Percentiles rank a stretch among this genome's conserved stretches.
These are phyloP conservation scores for Leccinellum rugosiceps DNA, from an alignment of 768 basidiomycete genomes.

Conservation along the genomic window DNA sequence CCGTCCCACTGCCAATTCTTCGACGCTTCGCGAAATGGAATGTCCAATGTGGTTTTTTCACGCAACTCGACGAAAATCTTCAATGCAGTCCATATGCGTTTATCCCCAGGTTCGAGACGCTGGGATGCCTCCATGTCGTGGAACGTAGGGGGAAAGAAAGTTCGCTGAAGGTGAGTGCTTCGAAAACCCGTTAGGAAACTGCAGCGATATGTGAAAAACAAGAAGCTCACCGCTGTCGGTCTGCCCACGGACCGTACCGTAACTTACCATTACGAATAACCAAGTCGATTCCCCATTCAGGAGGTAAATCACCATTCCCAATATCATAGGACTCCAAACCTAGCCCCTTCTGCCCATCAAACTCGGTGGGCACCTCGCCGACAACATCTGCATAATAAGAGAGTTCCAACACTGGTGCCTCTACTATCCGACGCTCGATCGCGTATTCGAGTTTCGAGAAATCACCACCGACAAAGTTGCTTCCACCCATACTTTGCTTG, in stretches of 20 bases:
- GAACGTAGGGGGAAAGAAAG: constrained; percentile 83
- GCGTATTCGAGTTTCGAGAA: constrained; percentile 75
- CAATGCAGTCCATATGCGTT: constrained; percentile 78
- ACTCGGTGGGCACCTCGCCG: constrained; percentile 60
- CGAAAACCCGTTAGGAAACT: constrained; percentile 1
- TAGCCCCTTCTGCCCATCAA: constrained; percentile 27
- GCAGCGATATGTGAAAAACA: background rate
- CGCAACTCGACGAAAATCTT: constrained; percentile 79
- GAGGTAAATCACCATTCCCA: constrained; percentile 83
- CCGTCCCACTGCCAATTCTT: constrained; percentile 99
- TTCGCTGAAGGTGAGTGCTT: constrained; percentile 72
- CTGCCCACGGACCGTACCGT: constrained; percentile 95
- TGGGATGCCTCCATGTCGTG: constrained; percentile 55
- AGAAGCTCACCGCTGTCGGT: constrained; percentile 72
- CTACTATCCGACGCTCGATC: constrained; percentile 78
- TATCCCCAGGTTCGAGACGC: constrained; percentile 69
- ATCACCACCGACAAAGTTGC: constrained; percentile 53
- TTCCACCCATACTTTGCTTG: constrained; percentile 44
- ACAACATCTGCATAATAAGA: constrained; percentile 86
- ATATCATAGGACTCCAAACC: constrained; percentile 57
- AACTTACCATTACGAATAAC: constrained; percentile 72
- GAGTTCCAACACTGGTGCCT: constrained; percentile 72
- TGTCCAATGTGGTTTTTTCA: constrained; percentile 69
- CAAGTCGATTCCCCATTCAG: constrained; percentile 93
- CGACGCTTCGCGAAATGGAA: constrained; percentile 91